A percentile compares a stretch with the other conserved stretches of the same genome.
Conservation (phyloP, 1,284 basidiomycete species). For the Heterobasidion occidentale region DNA sequence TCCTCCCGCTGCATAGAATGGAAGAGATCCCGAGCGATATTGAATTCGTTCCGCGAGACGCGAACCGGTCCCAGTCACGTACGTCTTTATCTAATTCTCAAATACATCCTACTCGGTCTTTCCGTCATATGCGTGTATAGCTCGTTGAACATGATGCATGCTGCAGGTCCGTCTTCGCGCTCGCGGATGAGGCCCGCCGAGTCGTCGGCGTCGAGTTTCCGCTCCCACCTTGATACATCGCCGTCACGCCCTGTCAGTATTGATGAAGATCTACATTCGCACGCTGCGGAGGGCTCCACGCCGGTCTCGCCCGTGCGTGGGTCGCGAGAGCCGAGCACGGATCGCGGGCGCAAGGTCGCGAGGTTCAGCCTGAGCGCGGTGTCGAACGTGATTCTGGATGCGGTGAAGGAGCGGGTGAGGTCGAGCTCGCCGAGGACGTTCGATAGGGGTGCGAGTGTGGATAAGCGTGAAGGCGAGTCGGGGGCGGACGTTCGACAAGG, state of each 20-base stretch:
- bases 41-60: constrained; percentile 15
- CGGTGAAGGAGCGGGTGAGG: constrained; percentile 29
- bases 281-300: neutral
- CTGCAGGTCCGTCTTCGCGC: neutral
- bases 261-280: neutral
- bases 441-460: constrained; percentile 7
- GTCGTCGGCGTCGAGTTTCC: constrained; percentile 17
- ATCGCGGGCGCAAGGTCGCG: constrained; percentile 11
- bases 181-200: neutral
- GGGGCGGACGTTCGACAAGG: constrained; percentile 4
- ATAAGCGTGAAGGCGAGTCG: constrained; percentile 7
- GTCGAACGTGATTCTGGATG: constrained; percentile 9
- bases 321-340: constrained; percentile 28
- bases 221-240: constrained; percentile 10
- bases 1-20: constrained; percentile 7
- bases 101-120: too few relatives aligned
- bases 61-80: constrained; percentile 1
- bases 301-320: neutral
- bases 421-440: constrained; percentile 29
- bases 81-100: neutral
- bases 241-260: constrained; percentile 16
- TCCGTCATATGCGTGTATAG: neutral
- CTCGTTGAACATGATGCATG: neutral
- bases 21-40: neutral
- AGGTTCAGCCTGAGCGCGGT: constrained; percentile 9